Base-by-base conservation (phyloP, 352 stramenopile genomes). In the Phytophthora cactorum region DNA sequence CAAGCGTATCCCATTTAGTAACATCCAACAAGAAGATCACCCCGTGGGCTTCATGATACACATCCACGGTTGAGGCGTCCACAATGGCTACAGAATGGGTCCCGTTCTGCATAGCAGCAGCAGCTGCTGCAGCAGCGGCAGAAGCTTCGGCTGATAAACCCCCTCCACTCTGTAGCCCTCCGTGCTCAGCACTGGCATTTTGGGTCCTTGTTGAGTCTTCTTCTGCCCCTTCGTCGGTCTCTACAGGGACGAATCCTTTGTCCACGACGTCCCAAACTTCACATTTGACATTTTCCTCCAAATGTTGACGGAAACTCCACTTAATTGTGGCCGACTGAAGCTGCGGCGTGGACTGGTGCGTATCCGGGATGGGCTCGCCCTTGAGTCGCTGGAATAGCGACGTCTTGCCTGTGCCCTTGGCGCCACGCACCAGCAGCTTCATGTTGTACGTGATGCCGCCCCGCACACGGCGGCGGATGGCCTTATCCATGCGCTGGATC, bases 261-360 rank as follows among this genome's bases (percentile, higher is more conserved):
- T 97, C 91, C 5, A 96, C 90, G n/a, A 97, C 89, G 59, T 97
- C 91, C 90, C 92, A 96, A 10, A 97, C 85, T 55, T 98, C 92
- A 70, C 94, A 96, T 67, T 96, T 93, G 52, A 97, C 83, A 44
- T 77, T 92, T 44, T 97, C 89, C 53, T 96, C 86, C 3, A 78
- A 72, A 41, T 81, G 78, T 9, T 73, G 67, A 28, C 81, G 79
- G 52, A 87, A 89, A 61, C 66, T 88, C 85, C 90, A 97, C 51
- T 94, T 92, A 70, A 98, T 97, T 10, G 85, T 95, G 17, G 88
- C 91, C 9, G 74, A 90, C 71, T 97, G 83, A 49, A 97, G 86
- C 64, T 97, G 89, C 22, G 81, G 82, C 52, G 91, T 97, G n/a
- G 85, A 69, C 59, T 72, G 61, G 75, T 97, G 90, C 27, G 72